Conservation (phyloP, 1,139 yeast species). For the Nakaseomyces nivariensis region DNA sequence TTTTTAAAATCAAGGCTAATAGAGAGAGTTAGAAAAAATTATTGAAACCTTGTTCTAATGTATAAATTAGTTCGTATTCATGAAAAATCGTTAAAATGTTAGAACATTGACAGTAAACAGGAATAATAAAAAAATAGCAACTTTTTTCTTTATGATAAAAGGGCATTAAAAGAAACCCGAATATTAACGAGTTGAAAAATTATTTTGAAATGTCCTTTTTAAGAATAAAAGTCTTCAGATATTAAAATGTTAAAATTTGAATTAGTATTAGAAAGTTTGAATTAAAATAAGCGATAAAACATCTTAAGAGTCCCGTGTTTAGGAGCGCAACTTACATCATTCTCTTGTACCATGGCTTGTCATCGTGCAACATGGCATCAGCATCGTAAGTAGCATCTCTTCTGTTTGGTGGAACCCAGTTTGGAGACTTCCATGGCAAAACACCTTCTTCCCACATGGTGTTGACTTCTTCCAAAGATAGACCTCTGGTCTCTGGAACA, state of each 20-base stretch:
- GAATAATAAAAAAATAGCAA: background rate
- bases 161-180: background rate
- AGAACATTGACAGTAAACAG: slow-evolving; percentile 1
- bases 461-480: slow-evolving; percentile 65
- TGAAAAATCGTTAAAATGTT: slow-evolving; percentile 2
- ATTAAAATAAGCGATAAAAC: background rate
- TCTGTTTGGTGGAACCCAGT: slow-evolving; percentile 28
- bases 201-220: background rate
- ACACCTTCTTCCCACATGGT: slow-evolving; percentile 40
- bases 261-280: background rate
- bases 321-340: slow-evolving; percentile 9
- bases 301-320: background rate
- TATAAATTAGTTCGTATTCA: background rate
- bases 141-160: no score
- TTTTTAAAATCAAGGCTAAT: background rate
- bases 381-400: slow-evolving; percentile 27
- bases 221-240: background rate
- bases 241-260: background rate
- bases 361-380: slow-evolving; percentile 18
- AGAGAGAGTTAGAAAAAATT: background rate
- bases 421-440: slow-evolving; percentile 39
- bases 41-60: slow-evolving; percentile 1
- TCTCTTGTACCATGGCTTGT: slow-evolving; percentile 24
- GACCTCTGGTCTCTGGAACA: slow-evolving; percentile 65
- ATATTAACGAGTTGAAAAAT: background rate